Evolutionary conservation across 805 yeast species (phyloP), one percentile per base, ranked within the genome.

Genomic region (Torulaspora maleeae): DNA sequence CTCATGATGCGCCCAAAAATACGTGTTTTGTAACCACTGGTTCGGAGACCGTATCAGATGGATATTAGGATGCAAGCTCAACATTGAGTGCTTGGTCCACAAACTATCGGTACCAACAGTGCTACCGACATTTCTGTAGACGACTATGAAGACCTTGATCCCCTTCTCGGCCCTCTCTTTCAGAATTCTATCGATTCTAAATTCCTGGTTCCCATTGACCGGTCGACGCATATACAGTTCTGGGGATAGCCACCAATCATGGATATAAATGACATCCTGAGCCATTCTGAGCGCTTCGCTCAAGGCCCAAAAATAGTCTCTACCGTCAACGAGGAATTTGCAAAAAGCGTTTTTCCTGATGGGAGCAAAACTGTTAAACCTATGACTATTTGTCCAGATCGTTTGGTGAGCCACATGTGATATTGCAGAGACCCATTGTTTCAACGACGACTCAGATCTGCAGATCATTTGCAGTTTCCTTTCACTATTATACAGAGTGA

Each of bases 1-100:
- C 60, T 93, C 99, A 69, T 93, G 99, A 69, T 93, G 99, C 0
- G 99, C 99, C 99, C 99, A 93, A 63, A 93, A 95, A 58, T 81
- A 85, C 0, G 96, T 91, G 54, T 87, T 86, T 61, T 93, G 97
- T 44, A 87, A 69, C 62, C 93, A 78, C 63, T 93, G 99, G 56
- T 93, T 90, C 4, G 99, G 99, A 0, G 97, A 90, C 55, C 99
- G 78, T 49, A 93, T 77, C 11, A 91, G 89, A 65, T 86, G 91
- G 41, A 93, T 80, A 60, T 93, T 93, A 20, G 80, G 82, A 64
- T 91, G 89, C 34, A 93, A 70, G 43, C 85, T 88, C 41, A 95
- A 73, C 59, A 93, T 74, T 0, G 97, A 88, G 59, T 93, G 97
- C 61, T 93, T 93, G 0, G 98, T 86, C 80, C 95, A 93, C 46